A percentile compares a stretch with the other conserved stretches of the same genome.
Evolutionary conservation across 768 basidiomycete species (phyloP).

Genomic region (Aureoboletus auriporus): DNA sequence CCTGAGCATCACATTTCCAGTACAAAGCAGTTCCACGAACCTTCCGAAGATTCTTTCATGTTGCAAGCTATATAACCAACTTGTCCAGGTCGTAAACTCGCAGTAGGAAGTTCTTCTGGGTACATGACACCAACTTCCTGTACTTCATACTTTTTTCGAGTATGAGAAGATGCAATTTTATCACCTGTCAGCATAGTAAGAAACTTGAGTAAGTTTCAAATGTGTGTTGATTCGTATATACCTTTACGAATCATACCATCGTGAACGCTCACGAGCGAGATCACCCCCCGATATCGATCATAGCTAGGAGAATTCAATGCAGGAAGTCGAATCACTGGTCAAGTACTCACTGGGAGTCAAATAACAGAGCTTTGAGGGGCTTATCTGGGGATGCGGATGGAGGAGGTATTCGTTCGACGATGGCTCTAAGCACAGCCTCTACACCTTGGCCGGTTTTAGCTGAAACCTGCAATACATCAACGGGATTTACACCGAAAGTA

Average conservation of each 20-base stretch:
- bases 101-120: conserved; percentile 81
- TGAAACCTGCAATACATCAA: conserved; percentile 74
- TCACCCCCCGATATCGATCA: conserved; percentile 93
- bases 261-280: conserved; percentile 82
- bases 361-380: conserved; percentile 80
- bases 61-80: conserved; percentile 91
- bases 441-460: conserved; percentile 93
- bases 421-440: conserved; percentile 69
- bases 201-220: neutral
- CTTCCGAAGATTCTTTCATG: conserved; percentile 96
- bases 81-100: conserved; percentile 67
- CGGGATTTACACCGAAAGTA: conserved; percentile 76
- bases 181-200: conserved; percentile 54
- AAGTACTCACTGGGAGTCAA: conserved; percentile 79
- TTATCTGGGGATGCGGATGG: conserved; percentile 52
- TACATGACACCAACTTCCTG: conserved; percentile 86
- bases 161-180: conserved; percentile 80
- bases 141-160: conserved; percentile 85
- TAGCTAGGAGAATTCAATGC: conserved; percentile 49
- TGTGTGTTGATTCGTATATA: conserved; percentile 21
- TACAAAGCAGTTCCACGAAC: conserved; percentile 34
- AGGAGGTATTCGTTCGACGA: conserved; percentile 81
- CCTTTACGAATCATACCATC: conserved; percentile 82
- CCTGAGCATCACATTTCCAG: neutral
- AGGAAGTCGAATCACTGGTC: neutral